Evolutionary conservation across 2,329 filamentous ascomycete species (phyloP), one percentile per base, ranked within the genome.

Genomic region (Metarhizium humberi): DNA sequence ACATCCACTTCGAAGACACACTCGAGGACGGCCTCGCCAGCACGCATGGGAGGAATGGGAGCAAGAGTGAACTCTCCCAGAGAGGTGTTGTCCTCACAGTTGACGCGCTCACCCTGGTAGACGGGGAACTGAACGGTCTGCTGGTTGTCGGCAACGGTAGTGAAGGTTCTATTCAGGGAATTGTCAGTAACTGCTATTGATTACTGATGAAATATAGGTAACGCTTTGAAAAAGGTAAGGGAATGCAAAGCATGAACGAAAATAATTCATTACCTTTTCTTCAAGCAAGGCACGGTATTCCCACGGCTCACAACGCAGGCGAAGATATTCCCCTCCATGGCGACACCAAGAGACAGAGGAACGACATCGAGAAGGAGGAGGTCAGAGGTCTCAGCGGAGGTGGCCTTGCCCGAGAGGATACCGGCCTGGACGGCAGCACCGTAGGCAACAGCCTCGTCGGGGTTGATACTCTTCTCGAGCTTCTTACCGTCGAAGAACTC

Each of bases 401-500:
- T 94, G 66, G 94, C 94, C 86, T 96, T 96, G 73, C 94, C 94
- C 57, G 92, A 96, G 63, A 99, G 87, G 73, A 99, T 96, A 85
- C 92, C 94, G 64, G 94, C 94, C 81, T 99, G 94, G 60, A 99
- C 92, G 67, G 94, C 94, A 63, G 94, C 94, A 86, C 94, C 94
- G 78, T 96, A 96, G 67, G 94, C 94, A 69, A 99, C 94, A 66
- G 94, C 94, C 83, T 99, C 94, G 72, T 99, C 94, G 68, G 94
- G 94, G 85, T 99, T 99, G 81, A 97, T 97, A 82, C 89, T 94
- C 84, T 96, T 97, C 85, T 97, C 92, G 64, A 96, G 90, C 88
- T 99, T 96, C 90, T 99, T 99, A 78, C 92, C 92, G 74, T 95
- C 89, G 80, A 99, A 99, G 85, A 92, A 96, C 78, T 99, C 94